Evolutionary conservation across 2,329 filamentous ascomycete genomes (phyloP), one percentile per base, ranked within the genome.

Genomic region (Xenoacremonium recifei): DNA sequence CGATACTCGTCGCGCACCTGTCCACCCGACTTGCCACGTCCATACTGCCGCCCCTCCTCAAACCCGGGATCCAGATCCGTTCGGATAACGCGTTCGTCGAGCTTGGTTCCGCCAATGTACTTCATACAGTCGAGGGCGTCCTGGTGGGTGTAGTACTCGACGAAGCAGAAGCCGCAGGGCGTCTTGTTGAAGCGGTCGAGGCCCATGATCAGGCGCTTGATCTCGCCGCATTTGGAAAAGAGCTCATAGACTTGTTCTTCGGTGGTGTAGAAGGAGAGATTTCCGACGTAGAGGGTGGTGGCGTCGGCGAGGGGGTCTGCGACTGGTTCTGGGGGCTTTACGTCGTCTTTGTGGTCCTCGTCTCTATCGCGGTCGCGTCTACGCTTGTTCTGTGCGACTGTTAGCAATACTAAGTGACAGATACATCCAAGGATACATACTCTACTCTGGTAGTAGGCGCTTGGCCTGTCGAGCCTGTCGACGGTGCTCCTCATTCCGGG

Each of bases 191-290:
- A 96, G 44, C 93, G 86, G 65, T 99, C 93, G 39, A 99, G 82
- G 37, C 93, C 93, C 93, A 99, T 99, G 52, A 99, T 82, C 35
- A 99, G 81, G 20, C 93, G 88, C 72, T 99, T 99, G 70, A 99
- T 95, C 73, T 97, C 93, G 59, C 93, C 93, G 68, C 90, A 92
- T 76, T 96, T 96, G 45, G 86, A 84, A 67, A 96, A 96, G 35
- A 96, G 82, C 69, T 97, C 92, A 68, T 97, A 92, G 46, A 99
- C 96, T 66, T 99, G 93, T 71, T 99, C 93, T 66, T 99, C 93
- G 42, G 93, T 99, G 18, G 93, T 99, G 76, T 96, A 96, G 72
- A 96, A 96, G 30, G 91, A 95, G 80, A 99, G 76, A 66, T 99
- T 99, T 59, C 93, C 93, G 35, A 99, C 92, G 62, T 99, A 99